Percentiles rank a stretch among this genome's conserved stretches.
Evolutionary conservation across 2,329 filamentous ascomycete species (phyloP).

Genomic region (Xylaria sp.): DNA sequence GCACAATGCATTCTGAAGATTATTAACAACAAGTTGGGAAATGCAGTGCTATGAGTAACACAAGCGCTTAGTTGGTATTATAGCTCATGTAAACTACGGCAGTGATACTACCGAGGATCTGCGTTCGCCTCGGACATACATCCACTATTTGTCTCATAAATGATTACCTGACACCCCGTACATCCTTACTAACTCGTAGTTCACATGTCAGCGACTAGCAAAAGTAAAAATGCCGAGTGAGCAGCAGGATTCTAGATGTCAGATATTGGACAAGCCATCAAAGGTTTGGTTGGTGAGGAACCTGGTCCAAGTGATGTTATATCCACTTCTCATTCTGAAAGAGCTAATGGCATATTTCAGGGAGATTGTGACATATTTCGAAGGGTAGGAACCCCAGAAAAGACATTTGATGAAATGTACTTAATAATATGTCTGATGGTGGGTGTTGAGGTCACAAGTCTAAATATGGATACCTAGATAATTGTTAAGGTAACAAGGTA

Average conservation of each 20-base stretch:
- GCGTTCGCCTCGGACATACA: background rate
- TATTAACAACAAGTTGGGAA: background rate
- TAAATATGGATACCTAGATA: background rate
- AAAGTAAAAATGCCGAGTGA: background rate
- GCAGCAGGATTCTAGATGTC: background rate
- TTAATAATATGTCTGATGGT: background rate
- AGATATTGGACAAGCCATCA: background rate
- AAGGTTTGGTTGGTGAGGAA: background rate
- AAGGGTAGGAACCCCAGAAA: background rate
- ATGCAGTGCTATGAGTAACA: too few relatives aligned
- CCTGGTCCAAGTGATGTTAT: background rate
- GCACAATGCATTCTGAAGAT: background rate
- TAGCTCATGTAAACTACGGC: too few relatives aligned
- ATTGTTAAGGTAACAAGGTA: background rate
- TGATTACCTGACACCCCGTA: background rate
- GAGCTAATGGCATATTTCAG: background rate
- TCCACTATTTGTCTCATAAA: background rate
- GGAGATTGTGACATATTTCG: background rate
- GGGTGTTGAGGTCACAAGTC: background rate
- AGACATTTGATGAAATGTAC: background rate
- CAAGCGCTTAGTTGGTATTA: background rate
- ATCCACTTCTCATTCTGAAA: background rate
- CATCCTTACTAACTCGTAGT: background rate
- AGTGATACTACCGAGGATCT: background rate
- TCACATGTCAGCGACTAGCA: background rate